Base-by-base conservation (phyloP, 2,329 filamentous ascomycete genomes). In the Phaeomoniella chlamydospora region DNA sequence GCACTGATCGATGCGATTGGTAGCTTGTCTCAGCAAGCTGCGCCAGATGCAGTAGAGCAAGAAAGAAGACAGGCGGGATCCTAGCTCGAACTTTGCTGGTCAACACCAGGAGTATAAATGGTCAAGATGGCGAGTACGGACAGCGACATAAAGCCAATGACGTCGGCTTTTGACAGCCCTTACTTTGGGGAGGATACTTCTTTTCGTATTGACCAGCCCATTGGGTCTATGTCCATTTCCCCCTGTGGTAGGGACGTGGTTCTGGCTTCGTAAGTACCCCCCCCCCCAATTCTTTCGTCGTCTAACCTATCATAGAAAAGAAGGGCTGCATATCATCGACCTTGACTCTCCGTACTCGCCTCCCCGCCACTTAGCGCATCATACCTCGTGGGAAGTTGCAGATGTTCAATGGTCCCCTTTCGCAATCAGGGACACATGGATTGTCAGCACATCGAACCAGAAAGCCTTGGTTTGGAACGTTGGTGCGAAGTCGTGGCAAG, bases 321-420 rank as follows among this genome's bases (percentile, higher is more conserved):
- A 90, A 50, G 87, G 87, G 33, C 70, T 94, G 37, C 80, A 88
- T 52, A 85, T 94, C 46, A 87, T 94, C 50, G 87, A 94, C 49
- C 68, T 94, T 33, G 87, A 94, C 59, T 86, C 78, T 9, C 85
- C 85, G 1, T 90, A 86, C 53, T 90, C 80, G 40, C 80, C 81
- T 6, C 88, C 88, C 13, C 79, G 86, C 13, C 80, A 86, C 49
- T 69, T 94, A 46, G 80, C 80, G 42, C 84, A 93, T 57, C 80
- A 84, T 37, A 77, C 85, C 31, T 80, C 84, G n/a, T 94, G 87
- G 85, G 77, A 93, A 35, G 87, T 94, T 4, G 86, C 88, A 9
- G 88, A 94, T 56, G 87, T 94, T 18, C 88, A 94, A 57, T 94
- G 88, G 88, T 94, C 85, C 9, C 88, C 88, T 1, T 94, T 94